These are phyloP conservation scores for Septoria petroselini DNA, from an alignment of 2,329 filamentous ascomycete genomes.

Conservation along the genomic window DNA sequence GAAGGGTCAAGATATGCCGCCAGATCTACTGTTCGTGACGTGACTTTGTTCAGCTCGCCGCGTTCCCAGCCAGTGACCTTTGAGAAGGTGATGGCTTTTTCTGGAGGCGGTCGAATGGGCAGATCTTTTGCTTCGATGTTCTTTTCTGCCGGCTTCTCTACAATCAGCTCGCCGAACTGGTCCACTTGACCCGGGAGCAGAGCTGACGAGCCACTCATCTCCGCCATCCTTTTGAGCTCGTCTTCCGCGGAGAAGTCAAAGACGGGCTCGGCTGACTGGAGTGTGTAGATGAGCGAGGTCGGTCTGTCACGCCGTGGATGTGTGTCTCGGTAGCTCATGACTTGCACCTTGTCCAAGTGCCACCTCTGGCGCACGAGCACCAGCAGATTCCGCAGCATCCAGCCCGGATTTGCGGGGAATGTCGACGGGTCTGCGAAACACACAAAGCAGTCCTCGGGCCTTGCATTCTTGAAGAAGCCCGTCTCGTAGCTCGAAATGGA, in stretches of 20 bases:
- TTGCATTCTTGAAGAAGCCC: constrained; percentile 76
- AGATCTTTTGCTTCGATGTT: constrained; percentile 15
- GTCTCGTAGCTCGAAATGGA: constrained; percentile 75
- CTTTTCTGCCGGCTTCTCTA: constrained; percentile 19
- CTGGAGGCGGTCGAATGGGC: constrained; percentile 35
- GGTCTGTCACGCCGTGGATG: constrained; percentile 74
- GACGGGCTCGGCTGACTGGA: constrained; percentile 55
- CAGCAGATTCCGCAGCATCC: constrained; percentile 87
- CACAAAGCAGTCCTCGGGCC: constrained; percentile 73
- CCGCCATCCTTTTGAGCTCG: constrained; percentile 27
- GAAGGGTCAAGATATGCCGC: constrained; percentile 91
- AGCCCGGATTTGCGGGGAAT: constrained; percentile 81
- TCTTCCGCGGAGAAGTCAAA: constrained; percentile 27
- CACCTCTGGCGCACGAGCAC: constrained; percentile 81
- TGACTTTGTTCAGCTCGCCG: constrained; percentile 72
- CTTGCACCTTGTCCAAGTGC: constrained; percentile 70
- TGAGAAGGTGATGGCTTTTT: constrained; percentile 50
- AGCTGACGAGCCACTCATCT: constrained; percentile 31
- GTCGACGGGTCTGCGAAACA: constrained; percentile 92
- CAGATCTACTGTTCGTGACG: constrained; percentile 74
- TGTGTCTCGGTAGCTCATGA: constrained; percentile 86
- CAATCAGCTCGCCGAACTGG: constrained; percentile 34
- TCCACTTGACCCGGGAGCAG: constrained; percentile 34
- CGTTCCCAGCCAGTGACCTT: constrained; percentile 96
- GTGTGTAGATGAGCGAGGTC: constrained; percentile 72